A percentile compares a stretch with the other conserved stretches of the same genome.
Evolutionary conservation across 495 filamentous ascomycete species (phyloP).

Genomic region (Aspergillus wentii): DNA sequence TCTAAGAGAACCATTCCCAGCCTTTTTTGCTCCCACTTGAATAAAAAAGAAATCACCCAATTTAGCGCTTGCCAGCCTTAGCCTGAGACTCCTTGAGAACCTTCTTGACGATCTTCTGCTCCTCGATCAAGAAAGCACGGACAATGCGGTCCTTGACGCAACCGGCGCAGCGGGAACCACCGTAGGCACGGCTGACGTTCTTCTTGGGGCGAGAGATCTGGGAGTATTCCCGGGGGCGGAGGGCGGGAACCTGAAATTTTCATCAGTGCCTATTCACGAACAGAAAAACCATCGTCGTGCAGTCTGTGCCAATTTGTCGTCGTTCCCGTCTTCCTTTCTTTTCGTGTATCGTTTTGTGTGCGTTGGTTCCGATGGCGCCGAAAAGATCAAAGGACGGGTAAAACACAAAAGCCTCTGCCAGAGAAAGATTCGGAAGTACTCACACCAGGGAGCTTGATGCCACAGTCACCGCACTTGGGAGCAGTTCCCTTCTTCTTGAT

Average conservation of each 20-base stretch:
- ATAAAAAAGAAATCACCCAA: constrained; percentile 38
- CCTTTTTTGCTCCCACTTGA: constrained; percentile 33
- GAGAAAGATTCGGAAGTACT: constrained; percentile 40
- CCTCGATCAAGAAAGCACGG: constrained; percentile 97
- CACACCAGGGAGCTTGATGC: constrained; percentile 90
- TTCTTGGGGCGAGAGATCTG: constrained; percentile 96
- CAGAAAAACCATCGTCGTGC: constrained; percentile 1
- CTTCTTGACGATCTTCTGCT: constrained; percentile 99
- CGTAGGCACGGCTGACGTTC: constrained; percentile 96
- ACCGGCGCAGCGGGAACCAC: constrained; percentile 95
- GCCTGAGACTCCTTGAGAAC: constrained; percentile 90
- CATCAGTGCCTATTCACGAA: constrained; percentile 10
- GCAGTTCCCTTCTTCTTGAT: constrained; percentile 97
- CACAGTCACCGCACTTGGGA: constrained; percentile 98
- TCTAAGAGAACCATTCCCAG: constrained; percentile 30
- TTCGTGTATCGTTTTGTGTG: neutral
- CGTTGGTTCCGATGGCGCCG: too few relatives aligned
- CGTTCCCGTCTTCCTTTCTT: constrained; percentile 1
- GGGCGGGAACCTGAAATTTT: constrained; percentile 73
- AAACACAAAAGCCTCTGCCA: neutral
- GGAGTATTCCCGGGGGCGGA: constrained; percentile 95
- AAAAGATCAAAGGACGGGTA: too few relatives aligned
- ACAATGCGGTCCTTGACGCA: constrained; percentile 97
- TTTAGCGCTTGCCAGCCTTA: constrained; percentile 59
- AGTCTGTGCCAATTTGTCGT: neutral